A percentile compares a stretch with the other conserved stretches of the same genome.
These are phyloP conservation scores for Erythrophleum ivorense DNA, from an alignment of 331 rosid species.

Conservation along the genomic window DNA sequence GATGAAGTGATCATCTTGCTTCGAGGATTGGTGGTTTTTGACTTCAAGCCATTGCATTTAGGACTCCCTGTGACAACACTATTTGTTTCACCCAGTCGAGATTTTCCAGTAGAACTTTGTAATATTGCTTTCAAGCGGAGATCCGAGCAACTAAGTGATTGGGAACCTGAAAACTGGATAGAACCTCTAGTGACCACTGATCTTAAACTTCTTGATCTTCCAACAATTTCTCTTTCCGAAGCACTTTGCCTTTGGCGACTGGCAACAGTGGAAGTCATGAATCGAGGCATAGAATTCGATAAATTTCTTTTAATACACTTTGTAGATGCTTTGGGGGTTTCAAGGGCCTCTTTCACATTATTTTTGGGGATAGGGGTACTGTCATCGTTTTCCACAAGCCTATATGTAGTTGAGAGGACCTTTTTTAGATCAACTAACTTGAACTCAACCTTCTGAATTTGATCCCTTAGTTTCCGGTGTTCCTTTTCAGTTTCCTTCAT, in stretches of 20 bases:
- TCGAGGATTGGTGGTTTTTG: constrained; percentile 50
- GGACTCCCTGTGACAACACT: constrained; percentile 54
- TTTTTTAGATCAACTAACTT: constrained; percentile 57
- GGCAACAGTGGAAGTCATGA: constrained; percentile 93
- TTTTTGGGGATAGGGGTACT: constrained; percentile 42
- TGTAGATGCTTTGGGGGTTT: constrained; percentile 52
- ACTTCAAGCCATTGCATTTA: constrained; percentile 57
- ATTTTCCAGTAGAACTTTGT: constrained; percentile 56
- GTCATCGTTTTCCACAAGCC: constrained; percentile 48
- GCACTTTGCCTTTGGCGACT: constrained; percentile 83
- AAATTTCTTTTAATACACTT: constrained; percentile 44
- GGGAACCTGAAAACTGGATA: constrained; percentile 74
- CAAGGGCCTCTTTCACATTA: constrained; percentile 53
- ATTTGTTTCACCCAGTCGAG: constrained; percentile 56
- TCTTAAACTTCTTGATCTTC: constrained; percentile 57
- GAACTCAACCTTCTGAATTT: constrained; percentile 59
- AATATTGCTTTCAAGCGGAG: constrained; percentile 61
- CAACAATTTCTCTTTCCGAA: constrained; percentile 55
- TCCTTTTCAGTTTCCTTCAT: constrained; percentile 77
- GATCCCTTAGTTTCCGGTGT: constrained; percentile 53
- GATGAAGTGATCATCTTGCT: constrained; percentile 63
- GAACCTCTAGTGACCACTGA: constrained; percentile 59
- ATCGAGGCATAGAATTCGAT: constrained; percentile 74
- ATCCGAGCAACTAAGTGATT: constrained; percentile 72
- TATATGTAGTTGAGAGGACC: constrained; percentile 44